Evolutionary conservation across 331 rosid species (phyloP).

Genomic region (Prunus yedoensis): DNA sequence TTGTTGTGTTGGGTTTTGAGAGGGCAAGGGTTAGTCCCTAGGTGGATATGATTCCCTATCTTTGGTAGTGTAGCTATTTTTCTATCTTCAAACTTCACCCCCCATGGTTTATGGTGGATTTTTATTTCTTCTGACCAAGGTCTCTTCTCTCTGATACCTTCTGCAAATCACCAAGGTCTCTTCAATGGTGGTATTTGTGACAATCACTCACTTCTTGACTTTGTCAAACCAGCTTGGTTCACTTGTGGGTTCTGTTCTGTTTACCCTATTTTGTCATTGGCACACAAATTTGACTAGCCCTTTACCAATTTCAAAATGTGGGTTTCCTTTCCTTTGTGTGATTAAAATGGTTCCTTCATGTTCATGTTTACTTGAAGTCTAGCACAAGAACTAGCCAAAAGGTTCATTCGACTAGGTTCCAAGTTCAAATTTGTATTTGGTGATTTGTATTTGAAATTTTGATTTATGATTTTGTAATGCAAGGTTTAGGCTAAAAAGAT

Average conservation of each 20-base stretch:
- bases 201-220: not conserved
- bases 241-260: not conserved
- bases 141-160: not conserved
- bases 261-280: no score
- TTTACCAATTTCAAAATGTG: not conserved
- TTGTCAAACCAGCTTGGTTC: not conserved
- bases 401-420: no score
- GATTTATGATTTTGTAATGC: no score
- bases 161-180: not conserved
- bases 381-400: no score
- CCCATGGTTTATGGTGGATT: constrained; percentile 6
- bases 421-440: no score
- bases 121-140: not conserved
- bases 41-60: constrained; percentile 37
- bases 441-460: no score
- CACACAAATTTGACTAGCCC: no score
- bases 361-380: no score
- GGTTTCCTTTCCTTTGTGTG: no score
- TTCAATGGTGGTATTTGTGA: not conserved
- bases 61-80: not conserved
- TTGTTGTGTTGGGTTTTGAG: not conserved
- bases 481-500: no score
- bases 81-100: not conserved
- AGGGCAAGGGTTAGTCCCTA: constrained; percentile 27
- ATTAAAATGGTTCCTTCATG: no score